A percentile compares a stretch with the other conserved stretches of the same genome.
Evolutionary conservation across 352 stramenopile species (phyloP).

Genomic region (Pythium grandisporangium): DNA sequence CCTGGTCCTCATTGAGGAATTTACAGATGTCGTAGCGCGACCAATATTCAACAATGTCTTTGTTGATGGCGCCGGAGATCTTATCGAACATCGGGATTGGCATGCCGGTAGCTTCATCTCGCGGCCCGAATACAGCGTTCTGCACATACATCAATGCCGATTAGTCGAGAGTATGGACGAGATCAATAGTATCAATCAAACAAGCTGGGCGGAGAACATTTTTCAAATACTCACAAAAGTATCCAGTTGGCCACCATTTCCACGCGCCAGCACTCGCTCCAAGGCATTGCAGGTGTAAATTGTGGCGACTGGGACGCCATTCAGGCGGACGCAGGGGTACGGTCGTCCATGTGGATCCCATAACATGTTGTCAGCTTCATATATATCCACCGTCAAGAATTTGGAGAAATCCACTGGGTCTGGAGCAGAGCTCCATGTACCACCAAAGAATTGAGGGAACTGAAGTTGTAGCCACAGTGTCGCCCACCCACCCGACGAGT

Average conservation of each 20-base stretch:
- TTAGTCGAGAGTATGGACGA: background rate
- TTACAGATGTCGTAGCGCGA: slow-evolving; percentile 61
- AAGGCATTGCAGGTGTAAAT: slow-evolving; percentile 65
- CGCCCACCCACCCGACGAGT: slow-evolving; percentile 65
- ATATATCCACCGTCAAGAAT: slow-evolving; percentile 67
- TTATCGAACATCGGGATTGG: slow-evolving; percentile 67
- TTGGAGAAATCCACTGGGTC: slow-evolving; percentile 60
- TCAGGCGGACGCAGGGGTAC: slow-evolving; percentile 43
- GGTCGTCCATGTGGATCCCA: slow-evolving; percentile 53
- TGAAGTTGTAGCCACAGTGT: slow-evolving; percentile 74
- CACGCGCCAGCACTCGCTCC: slow-evolving; percentile 46
- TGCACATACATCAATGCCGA: no score
- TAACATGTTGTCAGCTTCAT: slow-evolving; percentile 59
- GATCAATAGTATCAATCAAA: background rate
- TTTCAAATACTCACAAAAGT: slow-evolving; percentile 52
- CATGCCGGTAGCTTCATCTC: slow-evolving; percentile 28
- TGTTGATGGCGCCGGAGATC: slow-evolving; percentile 56
- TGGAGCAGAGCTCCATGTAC: slow-evolving; percentile 61
- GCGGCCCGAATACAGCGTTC: slow-evolving; percentile 53
- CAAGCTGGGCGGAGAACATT: background rate
- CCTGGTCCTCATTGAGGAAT: slow-evolving; percentile 22
- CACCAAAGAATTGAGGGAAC: slow-evolving; percentile 62
- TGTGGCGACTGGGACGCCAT: slow-evolving; percentile 36
- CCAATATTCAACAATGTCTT: slow-evolving; percentile 45
- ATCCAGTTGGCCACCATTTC: slow-evolving; percentile 72